Evolutionary conservation across 257 asterid species (phyloP), one percentile per base, ranked within the genome.

Genomic region (Cruciata laevipes): DNA sequence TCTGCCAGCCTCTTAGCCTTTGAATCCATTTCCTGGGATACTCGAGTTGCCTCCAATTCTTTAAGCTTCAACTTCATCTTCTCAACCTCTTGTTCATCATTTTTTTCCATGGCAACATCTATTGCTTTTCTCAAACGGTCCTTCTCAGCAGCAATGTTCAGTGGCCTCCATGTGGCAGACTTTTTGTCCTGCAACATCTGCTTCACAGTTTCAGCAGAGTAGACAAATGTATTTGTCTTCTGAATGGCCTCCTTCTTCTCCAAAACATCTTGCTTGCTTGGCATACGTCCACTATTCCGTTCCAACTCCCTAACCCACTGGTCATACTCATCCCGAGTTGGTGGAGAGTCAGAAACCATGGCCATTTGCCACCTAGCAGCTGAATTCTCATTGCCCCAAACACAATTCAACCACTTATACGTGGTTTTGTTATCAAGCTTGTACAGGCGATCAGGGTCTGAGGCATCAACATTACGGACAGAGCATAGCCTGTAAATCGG

Each of bases 341-440:
- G 97, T 55, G 89, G 76, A 27, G 96, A 86, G 78, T 93, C 97
- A 1, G 99, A 93, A 70, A 88, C 63, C 99, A 90, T 93, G 21
- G 96, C 94, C 95, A 93, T 93, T 81, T 93, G 97, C 97, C 97
- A 93, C 83, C 99, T 86, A 42, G 96, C 97, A 13, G 99, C 94
- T 56, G 96, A 86, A 81, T 75, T 86, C 76, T 93, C 99, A 33
- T 84, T 90, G 67, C 97, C 99, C 99, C 99, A 93, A 69, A 88
- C 87, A 68, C 86, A 83, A 75, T 90, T 93, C 74, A 93, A 80
- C 75, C 83, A 90, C 83, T 93, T 90, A 81, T 78, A 44, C 0
- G 97, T 93, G 66, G 91, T 88, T 82, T 88, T 93, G 83, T 93
- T 93, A 76, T 93, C 96, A 21, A 93, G 86, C 83, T 90, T 90